These are phyloP conservation scores for Mycosphaerella sp. DNA, from an alignment of 2,329 filamentous ascomycete species.

Conservation along the genomic window DNA sequence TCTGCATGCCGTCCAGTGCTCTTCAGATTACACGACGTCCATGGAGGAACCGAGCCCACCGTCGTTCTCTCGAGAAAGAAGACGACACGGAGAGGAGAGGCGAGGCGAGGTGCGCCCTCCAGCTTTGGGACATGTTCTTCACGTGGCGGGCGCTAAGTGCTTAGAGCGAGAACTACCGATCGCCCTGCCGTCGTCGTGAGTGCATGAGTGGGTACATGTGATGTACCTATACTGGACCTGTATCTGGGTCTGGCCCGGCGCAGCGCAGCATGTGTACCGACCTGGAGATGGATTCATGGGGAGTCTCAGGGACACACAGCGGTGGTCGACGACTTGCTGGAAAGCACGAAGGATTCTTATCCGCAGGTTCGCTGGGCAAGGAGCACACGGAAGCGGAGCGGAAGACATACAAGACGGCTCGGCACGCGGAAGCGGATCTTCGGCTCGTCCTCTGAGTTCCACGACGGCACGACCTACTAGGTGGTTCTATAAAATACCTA, in stretches of 20 bases:
- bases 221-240: not conserved
- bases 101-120: not conserved
- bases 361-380: too few relatives aligned
- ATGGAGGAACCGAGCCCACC: not conserved
- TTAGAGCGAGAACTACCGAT: too few relatives aligned
- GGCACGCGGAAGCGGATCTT: too few relatives aligned
- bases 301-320: too few relatives aligned
- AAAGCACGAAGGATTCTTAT: not conserved
- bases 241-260: not conserved
- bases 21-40: not conserved
- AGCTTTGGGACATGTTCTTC: not conserved
- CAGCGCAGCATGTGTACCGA: too few relatives aligned
- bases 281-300: too few relatives aligned
- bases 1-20: constrained; percentile 8
- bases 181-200: not conserved
- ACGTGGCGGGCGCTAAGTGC: not conserved
- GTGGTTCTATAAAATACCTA: too few relatives aligned
- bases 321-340: too few relatives aligned
- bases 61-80: not conserved
- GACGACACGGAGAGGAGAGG: not conserved
- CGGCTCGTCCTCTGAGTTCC: too few relatives aligned
- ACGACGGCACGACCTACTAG: too few relatives aligned
- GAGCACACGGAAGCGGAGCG: too few relatives aligned
- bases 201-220: not conserved
- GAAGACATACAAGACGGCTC: too few relatives aligned